Conservation (phyloP, 1,284 basidiomycete genomes). For the Sphagnurus paluster region DNA sequence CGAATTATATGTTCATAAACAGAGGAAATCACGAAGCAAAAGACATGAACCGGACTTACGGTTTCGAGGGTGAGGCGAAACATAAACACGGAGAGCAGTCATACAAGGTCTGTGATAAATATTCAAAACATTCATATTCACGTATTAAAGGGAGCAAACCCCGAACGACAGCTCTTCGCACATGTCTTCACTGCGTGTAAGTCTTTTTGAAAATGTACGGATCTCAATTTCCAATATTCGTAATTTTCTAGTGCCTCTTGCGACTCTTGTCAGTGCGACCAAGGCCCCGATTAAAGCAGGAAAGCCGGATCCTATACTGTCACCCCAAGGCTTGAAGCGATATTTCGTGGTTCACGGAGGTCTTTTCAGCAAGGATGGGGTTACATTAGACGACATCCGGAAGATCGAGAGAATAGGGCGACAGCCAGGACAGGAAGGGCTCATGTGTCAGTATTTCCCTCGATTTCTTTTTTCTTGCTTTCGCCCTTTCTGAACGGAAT, state of each 20-base stretch:
- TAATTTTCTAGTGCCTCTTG: conserved; percentile 74
- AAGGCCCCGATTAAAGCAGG: conserved; percentile 51
- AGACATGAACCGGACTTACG: conserved; percentile 88
- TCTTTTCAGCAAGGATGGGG: conserved; percentile 92
- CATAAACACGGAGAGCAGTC: conserved; percentile 93
- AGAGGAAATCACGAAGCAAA: conserved; percentile 97
- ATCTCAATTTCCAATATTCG: conserved; percentile 6
- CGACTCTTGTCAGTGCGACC: conserved; percentile 82
- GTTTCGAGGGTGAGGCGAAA: conserved; percentile 96
- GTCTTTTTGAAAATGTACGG: conserved; percentile 28
- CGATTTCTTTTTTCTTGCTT: conserved; percentile 5
- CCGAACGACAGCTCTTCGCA: conserved; percentile 75
- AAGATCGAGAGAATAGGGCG: conserved; percentile 85
- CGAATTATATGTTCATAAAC: conserved; percentile 85
- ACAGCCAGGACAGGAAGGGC: conserved; percentile 93
- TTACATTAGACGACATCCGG: conserved; percentile 90
- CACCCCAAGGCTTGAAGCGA: conserved; percentile 82
- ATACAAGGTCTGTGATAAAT: conserved; percentile 59
- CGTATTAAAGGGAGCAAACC: too few relatives aligned
- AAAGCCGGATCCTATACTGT: conserved; percentile 63
- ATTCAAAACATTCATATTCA: not conserved
- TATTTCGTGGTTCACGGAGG: conserved; percentile 98
- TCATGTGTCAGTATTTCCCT: conserved; percentile 78
- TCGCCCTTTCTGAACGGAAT: conserved; percentile 10
- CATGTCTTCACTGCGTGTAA: conserved; percentile 87